Base-by-base conservation (phyloP, 108 stramenopile genomes). In the Cyclotella sp. region DNA sequence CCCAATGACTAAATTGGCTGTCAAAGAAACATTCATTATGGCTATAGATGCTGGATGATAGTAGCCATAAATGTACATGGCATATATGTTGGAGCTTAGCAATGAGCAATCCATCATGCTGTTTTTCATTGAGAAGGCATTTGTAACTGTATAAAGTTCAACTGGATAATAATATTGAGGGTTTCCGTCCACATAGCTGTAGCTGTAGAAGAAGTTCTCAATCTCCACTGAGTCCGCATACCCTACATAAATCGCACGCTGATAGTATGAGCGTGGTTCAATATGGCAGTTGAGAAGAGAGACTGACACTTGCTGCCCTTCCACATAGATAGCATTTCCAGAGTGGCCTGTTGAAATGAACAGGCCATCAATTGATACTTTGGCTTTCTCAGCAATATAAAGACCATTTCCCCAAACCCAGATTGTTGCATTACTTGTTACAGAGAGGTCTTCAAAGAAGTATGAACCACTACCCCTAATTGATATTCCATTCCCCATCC, bases 401-500 rank as follows among this genome's bases (percentile, higher is more conserved):
- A 60, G 12, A 28, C 72, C 30, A 52, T 34, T 49, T 10, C 49
- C 44, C 15, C 19, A 49, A 30, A 9, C 61, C 6, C 12, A 30
- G n/a, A n/a, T n/a, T n/a, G n/a, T n/a, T 72, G 29, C 13, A 29
- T 72, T 43, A 18, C 40, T 44, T 27, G 9, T 9, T 11, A 72
- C 24, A 42, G 44, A 11, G 11, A 72, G 46, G 51, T 72, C 29
- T 19, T 62, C 43, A 62, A 72, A 62, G 58, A 28, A 26, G 43
- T 24, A 72, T 43, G 59, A 72, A n/a, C 72, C 72, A 7, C 9
- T 59, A 19, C 72, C 60, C 9, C 43, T 44, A 15, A 72, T 47
- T 61, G 10, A 34, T 62, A 72, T 11, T 7, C 72, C 72, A 46
- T 45, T 46, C 5, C 51, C 60, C 40, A 61, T 19, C 24, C 72